Conservation (phyloP, 768 basidiomycete species). For the Lactarius psammicola region DNA sequence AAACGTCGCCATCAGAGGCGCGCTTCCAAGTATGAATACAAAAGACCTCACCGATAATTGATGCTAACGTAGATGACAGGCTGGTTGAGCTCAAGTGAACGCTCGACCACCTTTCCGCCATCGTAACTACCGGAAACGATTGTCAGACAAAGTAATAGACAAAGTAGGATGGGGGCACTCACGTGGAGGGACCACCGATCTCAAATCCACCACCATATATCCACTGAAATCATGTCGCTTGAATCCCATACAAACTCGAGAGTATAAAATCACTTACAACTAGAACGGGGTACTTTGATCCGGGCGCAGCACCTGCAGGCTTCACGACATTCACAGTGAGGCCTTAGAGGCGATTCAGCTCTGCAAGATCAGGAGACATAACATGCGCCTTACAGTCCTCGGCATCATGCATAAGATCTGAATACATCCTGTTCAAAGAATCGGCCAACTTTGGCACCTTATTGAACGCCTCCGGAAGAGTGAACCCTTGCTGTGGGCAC, state of each 20-base stretch:
- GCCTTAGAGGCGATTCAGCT: conserved; percentile 20
- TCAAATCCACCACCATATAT: conserved; percentile 32
- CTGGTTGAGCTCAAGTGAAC: conserved; percentile 30
- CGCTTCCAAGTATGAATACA: background rate
- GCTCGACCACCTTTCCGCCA: conserved; percentile 29
- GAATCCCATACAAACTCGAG: background rate
- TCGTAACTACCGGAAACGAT: conserved; percentile 24
- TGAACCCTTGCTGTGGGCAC: conserved; percentile 32
- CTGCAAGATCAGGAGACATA: background rate
- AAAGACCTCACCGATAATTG: conserved; percentile 32
- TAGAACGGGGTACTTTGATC: conserved; percentile 30
- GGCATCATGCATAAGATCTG: conserved; percentile 2
- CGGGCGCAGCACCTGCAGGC: conserved; percentile 19
- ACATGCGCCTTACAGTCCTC: conserved; percentile 30
- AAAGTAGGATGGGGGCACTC: background rate
- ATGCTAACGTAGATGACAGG: conserved; percentile 33
- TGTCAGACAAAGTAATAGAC: background rate
- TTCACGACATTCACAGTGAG: conserved; percentile 33
- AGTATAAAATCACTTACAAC: conserved; percentile 24
- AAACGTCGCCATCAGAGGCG: background rate
- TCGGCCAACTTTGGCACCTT: background rate
- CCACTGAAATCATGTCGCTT: conserved; percentile 22
- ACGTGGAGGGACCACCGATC: conserved; percentile 21
- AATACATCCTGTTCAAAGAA: background rate
- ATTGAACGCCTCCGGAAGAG: conserved; percentile 9